These are phyloP conservation scores for Biscogniauxia mediterranea DNA, from an alignment of 2,329 filamentous ascomycete genomes.

Conservation along the genomic window DNA sequence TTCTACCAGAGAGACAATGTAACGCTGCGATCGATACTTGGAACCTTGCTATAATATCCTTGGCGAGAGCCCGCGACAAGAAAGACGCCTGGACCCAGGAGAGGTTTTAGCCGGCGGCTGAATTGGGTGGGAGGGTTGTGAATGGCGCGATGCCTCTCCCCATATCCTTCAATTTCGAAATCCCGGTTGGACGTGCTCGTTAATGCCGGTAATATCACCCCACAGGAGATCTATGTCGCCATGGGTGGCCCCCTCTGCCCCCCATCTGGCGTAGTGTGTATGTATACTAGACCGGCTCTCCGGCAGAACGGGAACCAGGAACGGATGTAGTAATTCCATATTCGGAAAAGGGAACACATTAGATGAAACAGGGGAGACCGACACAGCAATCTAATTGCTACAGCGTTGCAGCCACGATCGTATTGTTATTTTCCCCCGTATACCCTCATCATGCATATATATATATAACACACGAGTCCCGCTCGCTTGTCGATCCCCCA, in stretches of 20 bases:
- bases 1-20: background rate
- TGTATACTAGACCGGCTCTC: background rate
- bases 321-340: slow-evolving; percentile 15
- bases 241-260: background rate
- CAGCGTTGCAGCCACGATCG: background rate
- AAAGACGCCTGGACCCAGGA: background rate
- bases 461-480: background rate
- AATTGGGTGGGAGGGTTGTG: background rate
- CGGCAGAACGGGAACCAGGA: slow-evolving; percentile 17
- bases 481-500: background rate
- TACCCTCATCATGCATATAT: background rate
- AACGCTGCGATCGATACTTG: background rate
- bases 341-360: slow-evolving; percentile 5
- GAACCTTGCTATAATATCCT: background rate
- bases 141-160: background rate
- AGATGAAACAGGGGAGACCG: background rate
- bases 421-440: background rate
- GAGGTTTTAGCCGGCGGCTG: background rate
- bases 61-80: background rate
- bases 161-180: background rate
- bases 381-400: background rate
- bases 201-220: background rate
- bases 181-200: background rate
- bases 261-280: background rate
- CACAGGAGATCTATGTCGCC: background rate